These are phyloP conservation scores for Paxillus rubicundulus DNA, from an alignment of 768 basidiomycete species.

Conservation along the genomic window DNA sequence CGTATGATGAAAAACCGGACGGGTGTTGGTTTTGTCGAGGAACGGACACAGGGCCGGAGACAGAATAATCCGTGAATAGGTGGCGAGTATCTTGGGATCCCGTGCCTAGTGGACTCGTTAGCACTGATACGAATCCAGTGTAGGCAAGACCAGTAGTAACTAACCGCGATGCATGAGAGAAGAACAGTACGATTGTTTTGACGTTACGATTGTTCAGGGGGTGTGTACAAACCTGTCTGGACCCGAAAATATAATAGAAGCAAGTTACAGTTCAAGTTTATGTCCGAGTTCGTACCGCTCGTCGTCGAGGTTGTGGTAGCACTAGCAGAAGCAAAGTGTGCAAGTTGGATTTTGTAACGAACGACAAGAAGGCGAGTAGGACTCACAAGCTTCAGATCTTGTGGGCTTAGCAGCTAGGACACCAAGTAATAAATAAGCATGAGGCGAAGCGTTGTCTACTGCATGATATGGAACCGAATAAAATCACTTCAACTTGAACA, in stretches of 20 bases:
- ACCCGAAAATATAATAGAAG: too few relatives aligned
- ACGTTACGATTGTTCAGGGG: background rate
- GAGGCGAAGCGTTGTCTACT: background rate
- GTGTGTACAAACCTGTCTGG: too few relatives aligned
- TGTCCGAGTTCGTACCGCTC: background rate
- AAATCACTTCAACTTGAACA: background rate
- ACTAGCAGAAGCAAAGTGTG: too few relatives aligned
- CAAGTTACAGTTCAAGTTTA: background rate
- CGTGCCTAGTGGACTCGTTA: background rate
- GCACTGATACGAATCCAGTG: background rate
- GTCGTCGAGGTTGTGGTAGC: background rate
- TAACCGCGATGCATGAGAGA: slow-evolving; percentile 6
- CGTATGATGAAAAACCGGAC: slow-evolving; percentile 6
- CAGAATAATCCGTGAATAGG: background rate
- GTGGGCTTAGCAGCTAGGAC: background rate
- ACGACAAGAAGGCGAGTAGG: too few relatives aligned
- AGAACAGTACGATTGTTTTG: too few relatives aligned
- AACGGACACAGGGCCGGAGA: background rate
- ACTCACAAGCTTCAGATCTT: background rate
- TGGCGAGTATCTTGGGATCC: background rate
- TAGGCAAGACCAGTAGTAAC: background rate
- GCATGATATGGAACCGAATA: background rate
- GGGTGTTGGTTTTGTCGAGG: background rate
- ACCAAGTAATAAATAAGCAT: background rate
- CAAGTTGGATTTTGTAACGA: too few relatives aligned